Evolutionary conservation across 129 eudicot species (phyloP), one percentile per base, ranked within the genome.

Genomic region (Centella asiatica): DNA sequence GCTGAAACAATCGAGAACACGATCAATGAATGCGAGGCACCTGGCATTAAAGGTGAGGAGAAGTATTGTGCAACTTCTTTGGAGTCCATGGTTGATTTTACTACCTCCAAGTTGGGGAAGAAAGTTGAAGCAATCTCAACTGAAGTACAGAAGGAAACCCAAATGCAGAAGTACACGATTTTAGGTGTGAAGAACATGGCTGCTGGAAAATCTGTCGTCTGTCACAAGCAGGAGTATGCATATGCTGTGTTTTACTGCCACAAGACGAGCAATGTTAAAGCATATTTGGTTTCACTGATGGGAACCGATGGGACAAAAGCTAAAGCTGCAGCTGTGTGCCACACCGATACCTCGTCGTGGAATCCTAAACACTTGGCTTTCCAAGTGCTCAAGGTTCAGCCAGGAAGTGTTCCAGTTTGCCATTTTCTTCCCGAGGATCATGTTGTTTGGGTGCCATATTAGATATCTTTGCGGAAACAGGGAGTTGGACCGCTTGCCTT

Each of bases 171-270:
- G 42, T 83, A 77, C 62, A 76, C 57, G 1, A 66, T 76, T 9
- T 32, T 49, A 15, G 81, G 67, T 36, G 75, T 65, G 6, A 73
- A 68, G 66, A 76, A 76, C 60, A 10, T 80, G 64, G 68, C 57
- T 2, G 47, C 49, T 0, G 65, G 66, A 23, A 65, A 51, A 18
- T 73, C 69, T 1, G 90, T 81, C 46, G 83, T 74, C 17, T 87
- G 95, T 72, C 95, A 87, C 85, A 83, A 80, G 65, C 81, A 83
- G 34, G 71, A 74, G 11, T 87, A 87, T 62, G 71, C 83, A 0
- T 87, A 87, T 68, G 90, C 95, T 1, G 85, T 87, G 28, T 83
- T 83, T 57, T 83, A 82, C 55, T 86, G 95, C 64, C 95, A 86
- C 71, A 68, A 64, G 55, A 75, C 87, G 17, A 55, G 48, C 48